These are phyloP conservation scores for Ajuga chamaepitys DNA, from an alignment of 257 asterid genomes.

Conservation along the genomic window DNA sequence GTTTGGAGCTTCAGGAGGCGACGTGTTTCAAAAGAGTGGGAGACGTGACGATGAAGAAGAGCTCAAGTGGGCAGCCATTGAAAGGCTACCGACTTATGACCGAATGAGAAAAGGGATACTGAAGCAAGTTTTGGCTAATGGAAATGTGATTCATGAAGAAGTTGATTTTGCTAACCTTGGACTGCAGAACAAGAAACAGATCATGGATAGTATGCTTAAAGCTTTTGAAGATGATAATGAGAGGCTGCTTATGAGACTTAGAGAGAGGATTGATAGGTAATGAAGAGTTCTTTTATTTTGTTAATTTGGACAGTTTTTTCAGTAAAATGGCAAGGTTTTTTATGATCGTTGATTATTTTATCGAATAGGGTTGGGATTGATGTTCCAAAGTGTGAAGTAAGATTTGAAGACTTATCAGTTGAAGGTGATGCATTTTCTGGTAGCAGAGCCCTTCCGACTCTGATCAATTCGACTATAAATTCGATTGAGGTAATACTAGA, in stretches of 20 bases:
- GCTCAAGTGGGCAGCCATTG: conserved; percentile 82
- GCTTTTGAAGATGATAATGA: conserved; percentile 74
- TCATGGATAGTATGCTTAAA: conserved; percentile 52
- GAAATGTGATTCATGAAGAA: conserved; percentile 51
- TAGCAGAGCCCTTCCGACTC: conserved; percentile 82
- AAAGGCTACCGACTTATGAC: conserved; percentile 77
- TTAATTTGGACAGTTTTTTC: not conserved
- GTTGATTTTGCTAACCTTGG: conserved; percentile 58
- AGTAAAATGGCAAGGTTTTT: not conserved
- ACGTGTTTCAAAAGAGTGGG: conserved; percentile 55
- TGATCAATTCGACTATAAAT: conserved; percentile 53
- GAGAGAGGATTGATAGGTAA: conserved; percentile 65
- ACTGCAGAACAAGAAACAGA: conserved; percentile 49
- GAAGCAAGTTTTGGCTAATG: conserved; percentile 58
- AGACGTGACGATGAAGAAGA: conserved; percentile 64
- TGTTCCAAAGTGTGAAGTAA: conserved; percentile 51
- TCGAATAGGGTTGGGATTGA: conserved; percentile 56
- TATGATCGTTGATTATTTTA: not conserved
- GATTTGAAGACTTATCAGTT: conserved; percentile 56
- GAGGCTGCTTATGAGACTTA: conserved; percentile 46
- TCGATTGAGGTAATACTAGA: conserved; percentile 42
- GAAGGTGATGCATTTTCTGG: conserved; percentile 72
- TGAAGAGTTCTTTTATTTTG: not conserved
- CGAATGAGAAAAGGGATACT: conserved; percentile 62
- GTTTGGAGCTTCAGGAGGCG: conserved; percentile 50